Evolutionary conservation across 495 filamentous ascomycete genomes (phyloP).

Genomic region (Penicillium angulare): DNA sequence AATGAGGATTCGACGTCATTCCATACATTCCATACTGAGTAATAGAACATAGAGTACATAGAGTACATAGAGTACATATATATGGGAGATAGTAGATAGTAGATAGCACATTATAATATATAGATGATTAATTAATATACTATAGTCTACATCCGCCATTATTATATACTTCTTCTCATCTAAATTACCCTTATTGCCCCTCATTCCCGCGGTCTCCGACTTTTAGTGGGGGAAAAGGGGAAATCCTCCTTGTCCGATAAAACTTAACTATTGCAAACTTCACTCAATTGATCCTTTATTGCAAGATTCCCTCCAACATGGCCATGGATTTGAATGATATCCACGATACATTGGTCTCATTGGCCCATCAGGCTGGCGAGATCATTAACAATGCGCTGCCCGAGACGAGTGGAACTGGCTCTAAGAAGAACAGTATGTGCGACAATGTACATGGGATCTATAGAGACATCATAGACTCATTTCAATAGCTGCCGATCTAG

Average conservation of each 20-base stretch:
- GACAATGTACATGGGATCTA: background rate
- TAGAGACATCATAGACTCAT: slow-evolving; percentile 9
- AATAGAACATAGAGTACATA: too few relatives aligned
- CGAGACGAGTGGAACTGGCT: slow-evolving; percentile 56
- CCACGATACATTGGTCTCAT: slow-evolving; percentile 69
- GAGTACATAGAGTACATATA: too few relatives aligned
- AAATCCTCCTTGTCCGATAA: too few relatives aligned
- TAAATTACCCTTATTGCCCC: too few relatives aligned
- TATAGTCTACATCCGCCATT: too few relatives aligned
- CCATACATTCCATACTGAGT: too few relatives aligned
- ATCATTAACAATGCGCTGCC: slow-evolving; percentile 80
- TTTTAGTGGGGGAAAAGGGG: too few relatives aligned
- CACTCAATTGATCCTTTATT: background rate
- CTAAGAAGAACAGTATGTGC: slow-evolving; percentile 80
- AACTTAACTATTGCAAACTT: too few relatives aligned
- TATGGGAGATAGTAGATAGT: too few relatives aligned
- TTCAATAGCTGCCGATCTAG: slow-evolving; percentile 68
- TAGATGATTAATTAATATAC: background rate
- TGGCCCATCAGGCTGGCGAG: slow-evolving; percentile 76
- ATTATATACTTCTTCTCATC: background rate
- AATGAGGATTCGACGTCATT: background rate
- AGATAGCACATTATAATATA: too few relatives aligned
- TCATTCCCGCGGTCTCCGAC: too few relatives aligned
- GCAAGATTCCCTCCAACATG: slow-evolving; percentile 9
- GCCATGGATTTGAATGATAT: slow-evolving; percentile 67